Conservation (phyloP, 352 stramenopile species). For the Phytophthora litchii region DNA sequence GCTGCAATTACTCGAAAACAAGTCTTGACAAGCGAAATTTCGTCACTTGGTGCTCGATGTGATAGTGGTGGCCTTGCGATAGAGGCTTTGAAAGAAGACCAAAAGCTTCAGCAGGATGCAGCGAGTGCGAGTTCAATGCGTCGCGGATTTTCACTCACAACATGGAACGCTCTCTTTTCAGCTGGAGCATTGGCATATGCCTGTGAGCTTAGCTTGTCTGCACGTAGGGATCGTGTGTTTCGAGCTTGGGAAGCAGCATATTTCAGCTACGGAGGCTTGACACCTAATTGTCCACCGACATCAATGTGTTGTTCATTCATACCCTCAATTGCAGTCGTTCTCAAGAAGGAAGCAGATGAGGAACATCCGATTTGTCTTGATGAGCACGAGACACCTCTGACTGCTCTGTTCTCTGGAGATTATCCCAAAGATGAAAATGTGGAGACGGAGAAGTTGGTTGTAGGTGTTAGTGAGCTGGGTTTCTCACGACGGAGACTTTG, state of each 20-base stretch:
- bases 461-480: slow-evolving; percentile 14
- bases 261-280: slow-evolving; percentile 23
- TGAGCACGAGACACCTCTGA: slow-evolving; percentile 17
- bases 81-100: slow-evolving; percentile 45
- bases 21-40: slow-evolving; percentile 40
- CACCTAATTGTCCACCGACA: slow-evolving; percentile 27
- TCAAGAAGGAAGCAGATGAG: slow-evolving; percentile 1
- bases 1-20: slow-evolving; percentile 32
- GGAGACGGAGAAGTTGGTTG: slow-evolving; percentile 19
- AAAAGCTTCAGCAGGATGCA: slow-evolving; percentile 25
- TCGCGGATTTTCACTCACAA: slow-evolving; percentile 31
- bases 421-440: slow-evolving; percentile 3
- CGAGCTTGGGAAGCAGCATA: slow-evolving; percentile 31
- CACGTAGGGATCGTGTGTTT: slow-evolving; percentile 15
- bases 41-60: slow-evolving; percentile 26
- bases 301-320: slow-evolving; percentile 28
- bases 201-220: slow-evolving; percentile 15
- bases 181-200: slow-evolving; percentile 51
- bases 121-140: slow-evolving; percentile 22
- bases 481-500: slow-evolving; percentile 59
- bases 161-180: slow-evolving; percentile 63
- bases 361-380: too few relatives aligned
- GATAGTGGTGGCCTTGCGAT: slow-evolving; percentile 43
- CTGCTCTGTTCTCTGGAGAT: slow-evolving; percentile 19
- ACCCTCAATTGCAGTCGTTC: slow-evolving; percentile 27